Evolutionary conservation across 2,329 filamentous ascomycete genomes (phyloP).

Genomic region (Claviceps humidiphila): DNA sequence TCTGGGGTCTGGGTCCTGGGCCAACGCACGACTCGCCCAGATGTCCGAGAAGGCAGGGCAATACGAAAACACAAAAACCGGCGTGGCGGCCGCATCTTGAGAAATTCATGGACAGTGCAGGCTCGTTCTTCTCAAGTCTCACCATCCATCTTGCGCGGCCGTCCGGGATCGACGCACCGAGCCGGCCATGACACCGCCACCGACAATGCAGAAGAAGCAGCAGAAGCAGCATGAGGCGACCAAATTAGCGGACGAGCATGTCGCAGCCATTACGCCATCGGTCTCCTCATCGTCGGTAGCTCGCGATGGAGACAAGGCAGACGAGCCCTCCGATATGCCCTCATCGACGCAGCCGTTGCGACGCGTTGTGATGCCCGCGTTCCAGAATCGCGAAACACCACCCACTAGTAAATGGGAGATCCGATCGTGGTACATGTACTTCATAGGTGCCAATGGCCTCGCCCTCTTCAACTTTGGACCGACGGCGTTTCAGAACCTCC

Average conservation of each 20-base stretch:
- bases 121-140: not conserved
- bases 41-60: no score
- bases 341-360: not conserved
- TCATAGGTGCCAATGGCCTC: slow-evolving; percentile 53
- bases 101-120: not conserved
- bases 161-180: not conserved
- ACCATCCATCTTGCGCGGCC: not conserved
- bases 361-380: slow-evolving; percentile 1
- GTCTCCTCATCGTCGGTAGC: not conserved
- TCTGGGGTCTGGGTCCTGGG: not conserved
- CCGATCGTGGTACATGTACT: slow-evolving; percentile 32
- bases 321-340: not conserved
- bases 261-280: not conserved
- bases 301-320: not conserved
- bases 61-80: no score
- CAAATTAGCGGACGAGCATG: not conserved
- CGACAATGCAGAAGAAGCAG: no score
- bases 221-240: not conserved
- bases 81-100: no score
- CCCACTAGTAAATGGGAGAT: slow-evolving; percentile 14
- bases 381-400: slow-evolving; percentile 2
- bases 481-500: slow-evolving; percentile 50
- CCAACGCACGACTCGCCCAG: not conserved
- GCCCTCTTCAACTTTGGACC: slow-evolving; percentile 51
- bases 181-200: not conserved